Base-by-base conservation (phyloP, 2,329 filamentous ascomycete species). In the Fusarium sp. region DNA sequence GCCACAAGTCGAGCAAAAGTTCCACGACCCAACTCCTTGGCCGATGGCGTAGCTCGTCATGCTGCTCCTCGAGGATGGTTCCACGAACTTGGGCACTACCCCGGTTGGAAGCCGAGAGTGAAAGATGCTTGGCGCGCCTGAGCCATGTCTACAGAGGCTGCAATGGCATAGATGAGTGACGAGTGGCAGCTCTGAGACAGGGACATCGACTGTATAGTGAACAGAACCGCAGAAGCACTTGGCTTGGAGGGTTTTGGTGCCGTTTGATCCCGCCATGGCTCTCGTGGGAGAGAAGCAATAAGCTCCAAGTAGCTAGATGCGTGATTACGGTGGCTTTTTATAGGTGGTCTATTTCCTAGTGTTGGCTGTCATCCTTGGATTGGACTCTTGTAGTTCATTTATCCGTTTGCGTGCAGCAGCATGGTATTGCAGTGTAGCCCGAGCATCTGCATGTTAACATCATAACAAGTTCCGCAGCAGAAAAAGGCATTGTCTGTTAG, bases 1-100 rank as follows among this genome's bases (percentile, higher is more conserved):
- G 44, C 80, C 78, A 51, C 80, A 82, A 0, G 76, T 77, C 11
- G 71, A 74, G 70, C 80, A 82, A 56, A 81, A 82, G 57, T 77
- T 72, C 54, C 76, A 77, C 15, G 72, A 71, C n/a, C 68, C 70
- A 7, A 61, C 31, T 10, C 69, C 68, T 3, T 61, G 62, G 4
- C 66, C 49, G 31, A 76, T 68, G n/a, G 66, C 53, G 58, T 80
- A 81, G 7, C 70, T 62, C 2, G 74, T 75, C 53, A 81, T 60
- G n/a, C 72, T 75, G 7, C 57, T 61, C 37, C 72, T 63, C 2
- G 70, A 75, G 0, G 78, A 81, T 1, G 78, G 77, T 1, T 73
- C 69, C 43, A 79, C 69, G 65, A 79, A 82, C 6, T 69, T 69
- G 4, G 77, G 78, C 14, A 61, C 57, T 7, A 78, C 45, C 4